Evolutionary conservation across 352 stramenopile genomes (phyloP).

Genomic region (Globisporangium nodosum): DNA sequence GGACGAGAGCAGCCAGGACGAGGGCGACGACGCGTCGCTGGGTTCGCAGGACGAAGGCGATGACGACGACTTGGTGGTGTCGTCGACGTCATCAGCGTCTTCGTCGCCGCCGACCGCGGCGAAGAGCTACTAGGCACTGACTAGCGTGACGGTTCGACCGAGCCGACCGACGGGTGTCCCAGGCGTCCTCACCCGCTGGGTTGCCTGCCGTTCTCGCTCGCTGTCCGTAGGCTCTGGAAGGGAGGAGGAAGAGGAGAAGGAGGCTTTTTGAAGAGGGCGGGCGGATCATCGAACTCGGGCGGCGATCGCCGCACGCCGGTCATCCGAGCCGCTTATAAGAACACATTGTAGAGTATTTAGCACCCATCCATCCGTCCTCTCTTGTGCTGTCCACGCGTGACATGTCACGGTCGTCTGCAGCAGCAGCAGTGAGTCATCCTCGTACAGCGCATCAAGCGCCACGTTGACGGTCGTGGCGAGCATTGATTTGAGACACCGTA

Average conservation of each 20-base stretch:
- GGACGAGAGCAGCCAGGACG: constrained; percentile 53
- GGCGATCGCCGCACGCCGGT: too few relatives aligned
- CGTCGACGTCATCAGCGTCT: background rate
- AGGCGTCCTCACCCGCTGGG: background rate
- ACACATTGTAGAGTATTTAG: background rate
- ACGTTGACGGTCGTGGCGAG: too few relatives aligned
- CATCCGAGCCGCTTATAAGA: background rate
- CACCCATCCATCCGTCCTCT: background rate
- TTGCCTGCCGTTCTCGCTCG: background rate
- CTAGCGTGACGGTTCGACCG: background rate
- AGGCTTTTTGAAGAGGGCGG: background rate
- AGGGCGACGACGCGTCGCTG: constrained; percentile 29
- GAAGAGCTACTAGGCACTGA: background rate
- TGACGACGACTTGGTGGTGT: background rate
- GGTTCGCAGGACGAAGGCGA: background rate
- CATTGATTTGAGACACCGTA: too few relatives aligned
- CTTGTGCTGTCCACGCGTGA: too few relatives aligned
- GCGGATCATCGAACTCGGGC: too few relatives aligned
- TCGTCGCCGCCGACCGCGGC: background rate
- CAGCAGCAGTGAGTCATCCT: background rate
- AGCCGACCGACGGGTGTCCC: background rate
- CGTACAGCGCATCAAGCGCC: background rate
- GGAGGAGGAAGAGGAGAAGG: background rate
- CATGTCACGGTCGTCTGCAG: too few relatives aligned
- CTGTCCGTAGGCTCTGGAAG: background rate